Percentiles rank a stretch among this genome's conserved stretches.
These are phyloP conservation scores for Phlebiopsis gigantea DNA, from an alignment of 768 basidiomycete species.

Conservation along the genomic window DNA sequence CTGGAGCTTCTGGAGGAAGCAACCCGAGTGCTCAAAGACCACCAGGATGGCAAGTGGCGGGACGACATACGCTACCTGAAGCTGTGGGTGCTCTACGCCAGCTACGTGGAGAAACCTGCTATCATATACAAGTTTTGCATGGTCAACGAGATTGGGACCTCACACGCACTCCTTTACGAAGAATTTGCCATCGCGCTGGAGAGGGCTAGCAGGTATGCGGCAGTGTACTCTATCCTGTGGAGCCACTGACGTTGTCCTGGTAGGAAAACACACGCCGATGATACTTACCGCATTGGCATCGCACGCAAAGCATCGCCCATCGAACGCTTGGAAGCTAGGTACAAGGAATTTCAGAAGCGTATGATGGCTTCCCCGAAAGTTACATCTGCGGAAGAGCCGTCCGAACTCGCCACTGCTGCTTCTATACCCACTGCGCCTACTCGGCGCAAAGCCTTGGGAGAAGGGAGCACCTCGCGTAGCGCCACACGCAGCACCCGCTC, in stretches of 20 bases:
- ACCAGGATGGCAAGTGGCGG: constrained; percentile 69
- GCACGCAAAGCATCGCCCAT: constrained; percentile 76
- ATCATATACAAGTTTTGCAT: constrained; percentile 89
- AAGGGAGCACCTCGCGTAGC: constrained; percentile 28
- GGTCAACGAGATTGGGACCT: constrained; percentile 86
- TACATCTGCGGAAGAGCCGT: constrained; percentile 28
- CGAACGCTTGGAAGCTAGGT: constrained; percentile 71
- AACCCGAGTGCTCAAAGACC: constrained; percentile 76
- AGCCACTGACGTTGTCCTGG: constrained; percentile 2
- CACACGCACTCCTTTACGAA: constrained; percentile 80
- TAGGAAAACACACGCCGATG: constrained; percentile 87
- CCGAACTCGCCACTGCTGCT: constrained; percentile 27
- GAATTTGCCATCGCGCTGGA: constrained; percentile 87
- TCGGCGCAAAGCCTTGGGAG: constrained; percentile 40
- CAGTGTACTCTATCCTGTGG: neutral
- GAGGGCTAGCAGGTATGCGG: constrained; percentile 66
- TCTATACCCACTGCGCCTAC: constrained; percentile 17
- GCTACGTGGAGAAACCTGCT: constrained; percentile 83
- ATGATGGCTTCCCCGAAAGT: constrained; percentile 60
- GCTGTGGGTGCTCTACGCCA: constrained; percentile 91
- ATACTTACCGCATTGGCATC: constrained; percentile 82
- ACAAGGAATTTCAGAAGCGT: constrained; percentile 86
- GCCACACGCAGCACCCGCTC: constrained; percentile 16
- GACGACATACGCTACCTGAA: constrained; percentile 85
- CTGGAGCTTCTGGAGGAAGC: constrained; percentile 90